Conservation (phyloP, 495 filamentous ascomycete genomes). For the Massariosphaeria phaeospora region DNA sequence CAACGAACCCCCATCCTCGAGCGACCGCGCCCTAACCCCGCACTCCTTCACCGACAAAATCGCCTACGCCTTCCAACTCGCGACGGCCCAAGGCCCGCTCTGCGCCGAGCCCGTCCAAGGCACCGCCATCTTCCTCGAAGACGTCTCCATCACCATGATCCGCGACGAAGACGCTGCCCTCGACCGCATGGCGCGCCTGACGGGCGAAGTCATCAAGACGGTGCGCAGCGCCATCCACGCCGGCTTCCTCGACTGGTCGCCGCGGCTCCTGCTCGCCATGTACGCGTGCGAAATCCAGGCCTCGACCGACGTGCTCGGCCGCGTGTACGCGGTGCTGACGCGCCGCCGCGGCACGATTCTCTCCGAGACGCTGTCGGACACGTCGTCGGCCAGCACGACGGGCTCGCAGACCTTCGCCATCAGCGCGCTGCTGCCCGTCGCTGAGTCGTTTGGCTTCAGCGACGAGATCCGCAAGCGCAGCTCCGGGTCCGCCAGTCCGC, state of each 20-base stretch:
- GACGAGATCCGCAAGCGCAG: constrained; percentile 95
- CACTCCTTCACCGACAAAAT: constrained; percentile 84
- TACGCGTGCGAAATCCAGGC: constrained; percentile 97
- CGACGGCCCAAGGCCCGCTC: constrained; percentile 82
- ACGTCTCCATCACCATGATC: constrained; percentile 55
- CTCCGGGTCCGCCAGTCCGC: constrained; percentile 81
- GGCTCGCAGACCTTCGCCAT: constrained; percentile 96
- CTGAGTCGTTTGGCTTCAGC: constrained; percentile 90
- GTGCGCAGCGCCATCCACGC: constrained; percentile 78
- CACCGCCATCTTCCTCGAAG: constrained; percentile 85
- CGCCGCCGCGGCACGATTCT: constrained; percentile 85
- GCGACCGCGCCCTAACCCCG: constrained; percentile 53
- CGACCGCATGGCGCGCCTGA: constrained; percentile 72
- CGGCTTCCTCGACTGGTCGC: constrained; percentile 93
- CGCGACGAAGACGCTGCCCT: constrained; percentile 51
- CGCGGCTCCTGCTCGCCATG: constrained; percentile 92
- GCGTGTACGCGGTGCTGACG: constrained; percentile 89
- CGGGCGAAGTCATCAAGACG: constrained; percentile 84
- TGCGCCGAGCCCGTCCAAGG: constrained; percentile 94
- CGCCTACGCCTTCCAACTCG: constrained; percentile 86
- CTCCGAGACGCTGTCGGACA: constrained; percentile 82
- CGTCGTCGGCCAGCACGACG: constrained; percentile 26
- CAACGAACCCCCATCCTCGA: background rate
- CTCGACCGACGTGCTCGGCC: constrained; percentile 87
- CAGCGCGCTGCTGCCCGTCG: constrained; percentile 76